Percentiles rank a stretch among this genome's conserved stretches.
Conservation (phyloP, 305 asterid species). For the Caryopteris hybrid region DNA sequence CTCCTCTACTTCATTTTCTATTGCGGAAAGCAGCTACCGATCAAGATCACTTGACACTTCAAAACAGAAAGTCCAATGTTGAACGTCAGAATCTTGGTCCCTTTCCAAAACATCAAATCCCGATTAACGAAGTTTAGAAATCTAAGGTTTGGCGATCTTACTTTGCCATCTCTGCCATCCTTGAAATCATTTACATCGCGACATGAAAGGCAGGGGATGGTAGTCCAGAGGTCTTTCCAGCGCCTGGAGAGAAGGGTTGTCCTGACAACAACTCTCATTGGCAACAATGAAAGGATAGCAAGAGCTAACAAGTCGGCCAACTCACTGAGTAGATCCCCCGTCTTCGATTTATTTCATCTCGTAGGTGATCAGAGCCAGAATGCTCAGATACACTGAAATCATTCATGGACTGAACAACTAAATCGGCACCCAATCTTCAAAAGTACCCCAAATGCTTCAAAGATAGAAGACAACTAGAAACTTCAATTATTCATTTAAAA, state of each 20-base stretch:
- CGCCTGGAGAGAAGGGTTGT: neutral
- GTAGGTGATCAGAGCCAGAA: too few species aligned
- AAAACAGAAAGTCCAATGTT: neutral
- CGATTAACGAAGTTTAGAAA: neutral
- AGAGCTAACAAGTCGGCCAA: neutral
- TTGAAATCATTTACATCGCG: too few species aligned
- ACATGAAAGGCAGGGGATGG: neutral
- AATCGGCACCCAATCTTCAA: too few species aligned
- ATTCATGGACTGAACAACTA: too few species aligned
- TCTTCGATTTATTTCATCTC: neutral
- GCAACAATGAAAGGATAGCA: neutral
- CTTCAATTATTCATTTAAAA: too few species aligned
- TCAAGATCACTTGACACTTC: neutral
- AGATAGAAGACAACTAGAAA: too few species aligned
- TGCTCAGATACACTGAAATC: too few species aligned
- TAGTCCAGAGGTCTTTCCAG: neutral
- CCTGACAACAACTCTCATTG: neutral
- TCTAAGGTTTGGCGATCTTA: too few species aligned
- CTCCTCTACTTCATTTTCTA: neutral
- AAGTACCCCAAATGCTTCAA: too few species aligned
- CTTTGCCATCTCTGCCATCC: too few species aligned
- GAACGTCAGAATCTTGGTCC: neutral
- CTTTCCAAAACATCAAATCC: neutral
- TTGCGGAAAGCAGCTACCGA: neutral
- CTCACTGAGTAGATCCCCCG: neutral